Evolutionary conservation across 176 grass and related monocot genomes (phyloP), one percentile per base, ranked within the genome.

Genomic region (Zizania latifolia): DNA sequence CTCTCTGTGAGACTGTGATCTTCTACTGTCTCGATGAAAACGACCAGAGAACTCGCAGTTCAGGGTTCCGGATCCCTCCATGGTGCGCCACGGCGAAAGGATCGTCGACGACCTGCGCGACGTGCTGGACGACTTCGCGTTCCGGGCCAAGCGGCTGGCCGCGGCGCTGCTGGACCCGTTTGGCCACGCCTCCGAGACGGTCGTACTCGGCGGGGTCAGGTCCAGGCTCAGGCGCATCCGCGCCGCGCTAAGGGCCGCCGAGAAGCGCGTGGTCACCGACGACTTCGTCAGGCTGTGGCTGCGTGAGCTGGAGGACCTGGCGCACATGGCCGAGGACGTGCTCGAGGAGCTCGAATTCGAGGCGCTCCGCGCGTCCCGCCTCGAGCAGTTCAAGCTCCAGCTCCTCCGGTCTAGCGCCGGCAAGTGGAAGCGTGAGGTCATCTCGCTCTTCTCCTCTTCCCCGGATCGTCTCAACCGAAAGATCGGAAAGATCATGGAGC

Each of bases 281-380:
- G 72, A 70, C 4, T 74, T 54, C 36, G 70, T 68, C 60, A 68
- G 39, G 72, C 81, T 84, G 14, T 77, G 81, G 81, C 62, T 84
- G 19, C 62, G 70, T 35, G 81, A 84, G 72, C 59, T 84, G 35
- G 34, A 46, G 32, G 81, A 84, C 43, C 30, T 84, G 50, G 81
- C 77, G 72, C 60, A 39, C 56, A 64, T 43, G 59, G 59, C 64
- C 7, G 72, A 84, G 81, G 81, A 84, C 54, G 64, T 77, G n/a
- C 70, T 84, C 4, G 81, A 84, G 62, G 61, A 75, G 44, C 74
- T 84, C 30, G 81, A 84, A 62, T 84, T 77, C 72, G 70, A 84
- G 45, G 71, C 72, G 5, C 71, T 84, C 48, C 72, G 81, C 48
- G 23, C 71, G 41, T 62, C 41, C 48, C 71, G 55, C 35, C 64